These are phyloP conservation scores for Kernera saxatilis DNA, from an alignment of 345 rosid species.

Conservation along the genomic window DNA sequence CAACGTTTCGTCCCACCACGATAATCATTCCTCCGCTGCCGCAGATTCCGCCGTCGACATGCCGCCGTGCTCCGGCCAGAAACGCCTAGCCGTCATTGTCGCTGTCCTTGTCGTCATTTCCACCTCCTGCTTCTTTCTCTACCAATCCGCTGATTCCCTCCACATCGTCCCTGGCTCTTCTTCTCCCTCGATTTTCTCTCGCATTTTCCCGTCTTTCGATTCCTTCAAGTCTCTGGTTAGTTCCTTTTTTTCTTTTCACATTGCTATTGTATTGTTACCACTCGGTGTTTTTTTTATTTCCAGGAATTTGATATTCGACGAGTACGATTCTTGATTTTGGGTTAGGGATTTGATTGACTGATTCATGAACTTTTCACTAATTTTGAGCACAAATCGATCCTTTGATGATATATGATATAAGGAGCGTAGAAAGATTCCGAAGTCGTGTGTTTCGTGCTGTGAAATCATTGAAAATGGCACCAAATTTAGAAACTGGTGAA, in stretches of 20 bases:
- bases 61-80: conserved; percentile 12
- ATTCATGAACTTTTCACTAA: background rate
- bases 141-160: conserved; percentile 28
- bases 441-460: background rate
- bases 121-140: conserved; percentile 32
- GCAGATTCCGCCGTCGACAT: background rate
- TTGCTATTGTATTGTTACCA: background rate
- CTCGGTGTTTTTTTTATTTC: background rate
- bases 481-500: background rate
- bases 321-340: background rate
- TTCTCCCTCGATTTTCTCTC: conserved; percentile 23
- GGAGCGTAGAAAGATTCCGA: background rate
- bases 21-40: background rate
- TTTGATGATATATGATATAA: background rate
- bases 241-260: background rate
- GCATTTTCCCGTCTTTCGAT: conserved; percentile 1
- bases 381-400: background rate
- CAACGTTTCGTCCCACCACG: background rate
- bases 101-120: conserved; percentile 21
- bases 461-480: background rate
- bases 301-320: background rate
- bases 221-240: conserved; percentile 6
- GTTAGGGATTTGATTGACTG: background rate
- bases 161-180: conserved; percentile 19
- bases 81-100: conserved; percentile 24